A percentile compares a stretch with the other conserved stretches of the same genome.
Conservation (phyloP, 805 yeast genomes). For the Barnettozyma wickerhamii region DNA sequence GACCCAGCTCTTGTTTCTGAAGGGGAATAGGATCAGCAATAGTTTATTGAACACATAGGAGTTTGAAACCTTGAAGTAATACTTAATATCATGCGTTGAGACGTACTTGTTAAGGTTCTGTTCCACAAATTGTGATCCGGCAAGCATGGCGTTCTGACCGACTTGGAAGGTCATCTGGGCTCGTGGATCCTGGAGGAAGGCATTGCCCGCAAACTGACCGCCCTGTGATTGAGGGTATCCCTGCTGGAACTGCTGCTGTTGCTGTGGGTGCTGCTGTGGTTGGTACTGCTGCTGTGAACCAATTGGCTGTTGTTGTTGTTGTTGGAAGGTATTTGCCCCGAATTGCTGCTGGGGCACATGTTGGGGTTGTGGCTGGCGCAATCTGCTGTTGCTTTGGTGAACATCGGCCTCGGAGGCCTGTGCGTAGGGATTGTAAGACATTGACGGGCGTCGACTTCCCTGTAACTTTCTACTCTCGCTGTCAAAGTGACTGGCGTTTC, state of each 20-base stretch:
- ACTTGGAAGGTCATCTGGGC: constrained; percentile 84
- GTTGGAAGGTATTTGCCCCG: constrained; percentile 22
- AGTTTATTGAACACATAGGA: constrained; percentile 76
- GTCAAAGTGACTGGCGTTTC: too few relatives aligned
- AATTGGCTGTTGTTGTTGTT: constrained; percentile 27
- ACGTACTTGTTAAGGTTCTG: constrained; percentile 49
- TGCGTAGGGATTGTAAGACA: constrained; percentile 48
- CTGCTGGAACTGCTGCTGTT: constrained; percentile 28
- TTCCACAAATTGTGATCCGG: constrained; percentile 76
- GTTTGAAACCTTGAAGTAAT: constrained; percentile 90
- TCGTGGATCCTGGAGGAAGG: constrained; percentile 69
- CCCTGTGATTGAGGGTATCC: constrained; percentile 16
- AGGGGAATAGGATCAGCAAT: constrained; percentile 76
- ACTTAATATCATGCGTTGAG: constrained; percentile 56
- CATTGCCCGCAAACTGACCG: constrained; percentile 10
- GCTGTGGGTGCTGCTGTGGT: constrained; percentile 22
- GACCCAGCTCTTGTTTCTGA: constrained; percentile 79
- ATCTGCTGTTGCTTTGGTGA: constrained; percentile 16
- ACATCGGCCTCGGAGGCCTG: constrained; percentile 19
- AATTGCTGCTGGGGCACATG: constrained; percentile 6
- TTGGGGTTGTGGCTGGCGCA: constrained; percentile 21
- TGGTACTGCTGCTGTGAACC: constrained; percentile 26
- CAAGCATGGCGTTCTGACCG: constrained; percentile 79
- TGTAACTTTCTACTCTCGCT: too few relatives aligned
- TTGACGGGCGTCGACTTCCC: too few relatives aligned